Evolutionary conservation across 228 moss, liverwort and hornwort genomes (phyloP).

Genomic region (Sphagnum magellanicum): DNA sequence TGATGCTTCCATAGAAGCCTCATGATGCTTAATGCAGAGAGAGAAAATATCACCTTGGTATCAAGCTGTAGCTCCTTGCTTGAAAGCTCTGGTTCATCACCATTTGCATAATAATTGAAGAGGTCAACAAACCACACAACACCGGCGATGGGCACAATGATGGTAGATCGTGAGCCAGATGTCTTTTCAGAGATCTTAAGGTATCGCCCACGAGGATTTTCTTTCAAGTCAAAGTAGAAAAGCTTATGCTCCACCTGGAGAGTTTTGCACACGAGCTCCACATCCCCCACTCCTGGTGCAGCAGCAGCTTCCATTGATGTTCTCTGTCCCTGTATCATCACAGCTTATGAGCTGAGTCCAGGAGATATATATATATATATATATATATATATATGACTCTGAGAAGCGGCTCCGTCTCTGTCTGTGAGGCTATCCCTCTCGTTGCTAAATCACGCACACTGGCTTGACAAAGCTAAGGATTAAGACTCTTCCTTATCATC

Average conservation of each 20-base stretch:
- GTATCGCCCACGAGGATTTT: conserved; percentile 54
- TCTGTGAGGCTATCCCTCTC: too few relatives aligned
- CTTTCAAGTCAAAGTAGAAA: conserved; percentile 64
- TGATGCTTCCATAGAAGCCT: too few relatives aligned
- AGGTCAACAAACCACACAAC: conserved; percentile 60
- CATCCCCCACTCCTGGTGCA: conserved; percentile 33
- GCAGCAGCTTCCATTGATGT: conserved; percentile 49
- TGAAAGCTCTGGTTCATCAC: conserved; percentile 45
- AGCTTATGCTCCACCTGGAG: conserved; percentile 66
- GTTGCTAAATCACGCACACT: too few relatives aligned
- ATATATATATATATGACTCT: too few relatives aligned
- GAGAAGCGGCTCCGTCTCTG: too few relatives aligned
- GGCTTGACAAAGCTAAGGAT: too few relatives aligned
- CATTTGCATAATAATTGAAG: conserved; percentile 52
- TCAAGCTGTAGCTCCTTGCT: conserved; percentile 63
- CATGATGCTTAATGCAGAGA: too few relatives aligned
- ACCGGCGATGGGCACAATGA: conserved; percentile 50
- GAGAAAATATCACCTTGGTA: conserved; percentile 32
- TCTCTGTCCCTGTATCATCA: too few relatives aligned
- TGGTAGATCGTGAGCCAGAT: conserved; percentile 47
- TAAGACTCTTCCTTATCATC: too few relatives aligned
- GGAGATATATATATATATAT: too few relatives aligned
- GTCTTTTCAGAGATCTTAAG: conserved; percentile 59
- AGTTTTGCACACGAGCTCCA: conserved; percentile 55
- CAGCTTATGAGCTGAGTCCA: too few relatives aligned